Evolutionary conservation across 805 yeast species (phyloP), one percentile per base, ranked within the genome.

Genomic region (Cyberlindnera amylophila): DNA sequence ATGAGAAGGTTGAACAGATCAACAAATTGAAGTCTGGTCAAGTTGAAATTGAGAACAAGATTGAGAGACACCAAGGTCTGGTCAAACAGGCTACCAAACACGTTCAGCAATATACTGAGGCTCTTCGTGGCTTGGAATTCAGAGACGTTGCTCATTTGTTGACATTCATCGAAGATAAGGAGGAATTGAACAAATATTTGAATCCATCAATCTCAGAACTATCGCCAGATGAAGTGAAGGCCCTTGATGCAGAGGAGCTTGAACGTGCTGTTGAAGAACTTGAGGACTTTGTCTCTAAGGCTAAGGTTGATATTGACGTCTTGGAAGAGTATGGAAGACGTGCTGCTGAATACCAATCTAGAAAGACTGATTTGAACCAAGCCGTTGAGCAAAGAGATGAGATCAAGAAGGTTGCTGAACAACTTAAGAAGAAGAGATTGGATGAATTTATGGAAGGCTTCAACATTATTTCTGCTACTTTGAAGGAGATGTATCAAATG

Each of bases 401-500:
- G 14, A 69, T 79, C 45, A 79, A 84, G 50, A 70, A 65, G 34
- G 64, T 69, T 37, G 74, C 82, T 40, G 95, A 86, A 55, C 82
- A 77, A 13, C 68, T 88, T 52, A 83, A 83, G 59, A 77, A 82
- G 42, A 79, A 73, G 45, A 70, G 98, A 40, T 70, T 85, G 41
- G 89, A 82, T 48, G 97, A 93, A 62, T 93, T 93, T 58, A 89
- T 89, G 95, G 79, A 77, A 48, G 99, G 99, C 0, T 93, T 95
- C 67, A 77, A 81, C 51, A 73, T 80, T 16, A 93, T 93, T 23
- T 88, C 97, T 1, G 70, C 81, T 60, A 86, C 96, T 6, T 73
- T 93, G 50, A 93, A 91, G 61, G 96, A 88, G 55, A 90, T 93
- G 98, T 93, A 93, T 57, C 95, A 90, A 58, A 86, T 93, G 95